Percentiles rank a stretch among this genome's conserved stretches.
Evolutionary conservation across 257 asterid species (phyloP).

Genomic region (Mitragyna speciosa): DNA sequence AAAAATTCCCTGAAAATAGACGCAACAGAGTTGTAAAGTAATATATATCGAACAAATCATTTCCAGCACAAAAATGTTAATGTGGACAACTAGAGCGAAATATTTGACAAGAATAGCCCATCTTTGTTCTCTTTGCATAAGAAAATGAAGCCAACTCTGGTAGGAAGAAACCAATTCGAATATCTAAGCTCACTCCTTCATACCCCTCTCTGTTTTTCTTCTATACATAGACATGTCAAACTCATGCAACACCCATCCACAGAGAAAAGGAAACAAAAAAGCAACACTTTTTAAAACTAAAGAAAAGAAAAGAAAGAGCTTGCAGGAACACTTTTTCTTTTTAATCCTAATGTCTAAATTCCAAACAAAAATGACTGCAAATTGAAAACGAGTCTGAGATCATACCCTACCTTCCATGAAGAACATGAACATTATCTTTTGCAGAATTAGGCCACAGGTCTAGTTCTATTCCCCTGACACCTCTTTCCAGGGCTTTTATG

Average conservation of each 20-base stretch:
- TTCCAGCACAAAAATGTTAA: background rate
- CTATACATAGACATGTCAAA: too few relatives aligned
- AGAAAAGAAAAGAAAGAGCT: background rate
- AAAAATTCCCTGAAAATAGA: background rate
- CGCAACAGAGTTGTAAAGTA: background rate
- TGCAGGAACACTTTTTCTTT: background rate
- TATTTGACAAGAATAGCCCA: background rate
- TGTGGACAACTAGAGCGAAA: background rate
- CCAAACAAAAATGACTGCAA: background rate
- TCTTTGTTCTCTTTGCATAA: background rate
- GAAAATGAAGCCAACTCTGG: too few relatives aligned
- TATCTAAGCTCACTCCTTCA: background rate
- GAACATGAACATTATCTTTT: conserved; percentile 74
- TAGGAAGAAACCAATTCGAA: background rate
- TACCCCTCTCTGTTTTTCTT: background rate
- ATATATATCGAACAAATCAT: background rate
- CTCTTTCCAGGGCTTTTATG: conserved; percentile 68
- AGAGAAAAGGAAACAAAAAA: background rate
- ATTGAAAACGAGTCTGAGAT: conserved; percentile 13
- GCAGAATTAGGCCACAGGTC: conserved; percentile 89
- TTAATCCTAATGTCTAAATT: background rate
- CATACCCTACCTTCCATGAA: conserved; percentile 88
- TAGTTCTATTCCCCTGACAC: conserved; percentile 91
- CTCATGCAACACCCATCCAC: background rate
- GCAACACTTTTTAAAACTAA: background rate